These are phyloP conservation scores for Stromatinia cepivora DNA, from an alignment of 2,329 filamentous ascomycete species.

Conservation along the genomic window DNA sequence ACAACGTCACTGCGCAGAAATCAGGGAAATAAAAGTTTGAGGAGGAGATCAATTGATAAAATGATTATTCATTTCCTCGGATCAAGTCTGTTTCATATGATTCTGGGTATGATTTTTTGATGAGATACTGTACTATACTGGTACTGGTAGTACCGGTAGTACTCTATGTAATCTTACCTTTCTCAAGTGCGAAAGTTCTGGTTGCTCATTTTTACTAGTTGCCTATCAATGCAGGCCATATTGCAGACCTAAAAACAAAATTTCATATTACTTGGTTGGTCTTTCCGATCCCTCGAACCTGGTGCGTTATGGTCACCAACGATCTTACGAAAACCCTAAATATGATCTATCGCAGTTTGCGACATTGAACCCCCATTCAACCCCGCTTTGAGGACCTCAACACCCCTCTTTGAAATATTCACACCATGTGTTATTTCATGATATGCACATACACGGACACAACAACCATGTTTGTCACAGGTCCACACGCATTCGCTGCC, in stretches of 20 bases:
- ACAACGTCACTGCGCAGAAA: neutral
- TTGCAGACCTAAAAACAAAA: neutral
- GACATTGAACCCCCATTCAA: neutral
- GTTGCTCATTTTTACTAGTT: neutral
- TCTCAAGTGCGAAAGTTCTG: neutral
- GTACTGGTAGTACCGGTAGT: too few relatives aligned
- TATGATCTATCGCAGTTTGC: slow-evolving; percentile 2
- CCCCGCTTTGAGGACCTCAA: neutral
- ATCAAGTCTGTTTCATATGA: too few relatives aligned
- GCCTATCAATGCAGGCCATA: too few relatives aligned
- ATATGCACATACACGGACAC: neutral
- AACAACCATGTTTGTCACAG: neutral
- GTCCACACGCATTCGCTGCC: neutral
- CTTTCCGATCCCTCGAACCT: neutral
- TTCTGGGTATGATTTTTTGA: neutral
- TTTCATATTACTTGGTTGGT: neutral
- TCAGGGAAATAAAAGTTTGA: neutral
- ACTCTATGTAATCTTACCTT: neutral
- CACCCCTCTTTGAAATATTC: neutral
- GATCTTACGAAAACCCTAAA: neutral
- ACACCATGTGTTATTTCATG: neutral
- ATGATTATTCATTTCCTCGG: too few relatives aligned
- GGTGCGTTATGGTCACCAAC: neutral
- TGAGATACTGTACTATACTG: neutral
- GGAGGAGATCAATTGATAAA: too few relatives aligned